These are phyloP conservation scores for Phaeolepiota aurea DNA, from an alignment of 768 basidiomycete genomes.

Conservation along the genomic window DNA sequence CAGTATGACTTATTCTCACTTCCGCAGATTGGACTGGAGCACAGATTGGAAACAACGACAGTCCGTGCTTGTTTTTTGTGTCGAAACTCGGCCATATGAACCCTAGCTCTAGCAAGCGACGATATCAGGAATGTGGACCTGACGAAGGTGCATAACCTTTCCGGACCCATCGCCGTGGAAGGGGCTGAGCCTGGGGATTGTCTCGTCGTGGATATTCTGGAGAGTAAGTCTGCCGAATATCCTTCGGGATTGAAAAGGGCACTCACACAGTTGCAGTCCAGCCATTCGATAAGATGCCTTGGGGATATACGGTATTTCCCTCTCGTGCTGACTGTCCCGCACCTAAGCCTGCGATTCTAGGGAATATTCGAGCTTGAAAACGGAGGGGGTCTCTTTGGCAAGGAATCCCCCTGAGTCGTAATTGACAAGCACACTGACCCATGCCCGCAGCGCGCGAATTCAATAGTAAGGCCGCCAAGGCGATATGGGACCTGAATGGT, in stretches of 20 bases:
- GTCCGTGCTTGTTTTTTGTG: slow-evolving; percentile 23
- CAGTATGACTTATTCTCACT: neutral
- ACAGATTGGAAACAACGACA: slow-evolving; percentile 70
- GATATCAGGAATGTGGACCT: slow-evolving; percentile 62
- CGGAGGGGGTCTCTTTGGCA: slow-evolving; percentile 66
- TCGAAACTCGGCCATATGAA: neutral
- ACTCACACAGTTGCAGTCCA: slow-evolving; percentile 42
- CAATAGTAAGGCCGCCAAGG: slow-evolving; percentile 63
- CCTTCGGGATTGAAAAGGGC: too few relatives aligned
- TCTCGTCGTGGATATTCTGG: slow-evolving; percentile 73
- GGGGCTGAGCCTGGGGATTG: slow-evolving; percentile 76
- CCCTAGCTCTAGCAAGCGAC: slow-evolving; percentile 39
- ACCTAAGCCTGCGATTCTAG: slow-evolving; percentile 17
- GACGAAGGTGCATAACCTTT: slow-evolving; percentile 63
- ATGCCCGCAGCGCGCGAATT: slow-evolving; percentile 46
- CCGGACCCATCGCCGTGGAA: slow-evolving; percentile 67
- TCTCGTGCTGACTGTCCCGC: neutral
- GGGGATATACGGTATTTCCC: slow-evolving; percentile 69
- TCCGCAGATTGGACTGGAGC: slow-evolving; percentile 66
- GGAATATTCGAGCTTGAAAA: slow-evolving; percentile 71
- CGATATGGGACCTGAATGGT: slow-evolving; percentile 77
- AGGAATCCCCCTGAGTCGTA: neutral
- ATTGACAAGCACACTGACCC: neutral
- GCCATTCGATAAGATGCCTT: slow-evolving; percentile 70
- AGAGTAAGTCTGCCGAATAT: slow-evolving; percentile 41